Evolutionary conservation across 73 alveolate genomes (phyloP).

Genomic region (Paramecium bursaria): DNA sequence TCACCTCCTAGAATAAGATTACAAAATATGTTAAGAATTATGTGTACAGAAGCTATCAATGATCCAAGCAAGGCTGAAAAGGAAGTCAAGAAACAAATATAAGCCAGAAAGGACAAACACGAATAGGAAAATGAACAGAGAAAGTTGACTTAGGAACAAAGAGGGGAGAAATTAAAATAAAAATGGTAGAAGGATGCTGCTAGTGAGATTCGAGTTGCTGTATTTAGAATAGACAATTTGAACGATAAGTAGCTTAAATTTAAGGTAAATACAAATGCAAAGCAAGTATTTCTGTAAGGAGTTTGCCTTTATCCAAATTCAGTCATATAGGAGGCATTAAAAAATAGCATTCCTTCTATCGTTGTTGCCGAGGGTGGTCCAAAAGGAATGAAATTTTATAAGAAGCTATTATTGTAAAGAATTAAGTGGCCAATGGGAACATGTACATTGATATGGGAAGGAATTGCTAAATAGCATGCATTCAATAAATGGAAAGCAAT

Average conservation of each 20-base stretch:
- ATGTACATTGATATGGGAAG: conserved; percentile 90
- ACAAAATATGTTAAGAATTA: conserved; percentile 81
- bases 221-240: conserved; percentile 78
- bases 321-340: conserved; percentile 65
- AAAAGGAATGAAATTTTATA: conserved; percentile 86
- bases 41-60: conserved; percentile 85
- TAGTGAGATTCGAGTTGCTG: conserved; percentile 83
- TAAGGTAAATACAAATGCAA: conserved; percentile 87
- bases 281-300: conserved; percentile 82
- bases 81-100: conserved; percentile 78
- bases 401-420: conserved; percentile 82
- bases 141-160: conserved; percentile 84
- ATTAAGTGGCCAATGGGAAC: conserved; percentile 80
- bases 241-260: conserved; percentile 74
- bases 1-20: conserved; percentile 89
- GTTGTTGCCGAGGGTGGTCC: conserved; percentile 94
- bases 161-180: conserved; percentile 81
- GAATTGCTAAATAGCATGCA: conserved; percentile 77
- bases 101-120: conserved; percentile 80
- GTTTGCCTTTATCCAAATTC: conserved; percentile 73
- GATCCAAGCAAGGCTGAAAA: conserved; percentile 89
- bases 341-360: conserved; percentile 73
- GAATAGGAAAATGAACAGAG: conserved; percentile 81
- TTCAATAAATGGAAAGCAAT: conserved; percentile 84
- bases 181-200: conserved; percentile 84